These are phyloP conservation scores for Ceratocystiopsis minuta DNA, from an alignment of 2,329 filamentous ascomycete genomes.

Conservation along the genomic window DNA sequence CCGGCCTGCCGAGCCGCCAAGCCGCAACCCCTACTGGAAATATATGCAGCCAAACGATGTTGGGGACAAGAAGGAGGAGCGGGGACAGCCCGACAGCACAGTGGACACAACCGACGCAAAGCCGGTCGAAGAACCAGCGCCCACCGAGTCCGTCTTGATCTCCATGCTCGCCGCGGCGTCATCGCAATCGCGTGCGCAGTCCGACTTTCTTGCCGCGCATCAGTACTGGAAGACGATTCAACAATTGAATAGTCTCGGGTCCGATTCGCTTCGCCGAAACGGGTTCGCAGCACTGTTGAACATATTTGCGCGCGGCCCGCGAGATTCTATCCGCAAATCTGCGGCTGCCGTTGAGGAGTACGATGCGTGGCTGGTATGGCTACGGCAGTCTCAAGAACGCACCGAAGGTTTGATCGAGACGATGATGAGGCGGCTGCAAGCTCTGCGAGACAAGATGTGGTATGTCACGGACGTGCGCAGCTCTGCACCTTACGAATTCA, in stretches of 20 bases:
- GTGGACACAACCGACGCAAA: background rate
- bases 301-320: conserved; percentile 54
- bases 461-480: conserved; percentile 88
- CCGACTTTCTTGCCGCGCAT: conserved; percentile 70
- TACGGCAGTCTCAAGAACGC: conserved; percentile 65
- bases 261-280: conserved; percentile 43
- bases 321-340: conserved; percentile 50
- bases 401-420: conserved; percentile 56
- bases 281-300: conserved; percentile 55
- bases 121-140: conserved; percentile 18
- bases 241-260: conserved; percentile 46
- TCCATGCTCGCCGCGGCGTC: conserved; percentile 63
- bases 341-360: conserved; percentile 60
- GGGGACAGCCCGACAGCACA: background rate
- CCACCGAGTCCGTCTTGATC: conserved; percentile 31
- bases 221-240: conserved; percentile 71
- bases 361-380: conserved; percentile 65
- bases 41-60: background rate
- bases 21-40: conserved; percentile 29
- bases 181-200: conserved; percentile 56
- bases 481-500: conserved; percentile 74
- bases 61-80: background rate
- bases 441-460: conserved; percentile 94
- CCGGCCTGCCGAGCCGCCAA: conserved; percentile 17
- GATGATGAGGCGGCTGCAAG: conserved; percentile 55